Conservation (phyloP, 2,329 filamentous ascomycete genomes). For the Fusarium transvaalense region DNA sequence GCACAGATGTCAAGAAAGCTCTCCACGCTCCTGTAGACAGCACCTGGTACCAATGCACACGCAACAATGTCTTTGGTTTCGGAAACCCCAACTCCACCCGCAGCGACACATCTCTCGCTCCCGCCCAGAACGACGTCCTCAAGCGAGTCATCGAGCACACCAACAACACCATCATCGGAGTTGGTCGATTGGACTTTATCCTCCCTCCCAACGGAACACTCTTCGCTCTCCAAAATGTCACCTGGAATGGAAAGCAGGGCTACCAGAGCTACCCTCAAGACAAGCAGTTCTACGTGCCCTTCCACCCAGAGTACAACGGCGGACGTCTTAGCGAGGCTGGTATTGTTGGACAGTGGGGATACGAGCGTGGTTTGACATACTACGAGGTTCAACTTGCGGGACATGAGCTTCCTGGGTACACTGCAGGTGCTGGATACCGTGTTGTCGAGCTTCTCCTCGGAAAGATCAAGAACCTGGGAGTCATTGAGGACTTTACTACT, state of each 20-base stretch:
- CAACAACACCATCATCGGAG: slow-evolving; percentile 51
- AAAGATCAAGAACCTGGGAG: slow-evolving; percentile 42
- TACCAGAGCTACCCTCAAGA: slow-evolving; percentile 65
- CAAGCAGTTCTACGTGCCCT: slow-evolving; percentile 77
- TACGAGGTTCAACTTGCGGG: slow-evolving; percentile 74
- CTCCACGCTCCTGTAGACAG: slow-evolving; percentile 69
- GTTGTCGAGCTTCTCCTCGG: slow-evolving; percentile 48
- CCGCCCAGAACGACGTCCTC: slow-evolving; percentile 43
- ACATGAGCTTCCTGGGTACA: slow-evolving; percentile 59
- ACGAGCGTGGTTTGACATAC: slow-evolving; percentile 81
- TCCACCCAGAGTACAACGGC: slow-evolving; percentile 59
- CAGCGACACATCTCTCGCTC: slow-evolving; percentile 33
- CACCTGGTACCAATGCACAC: slow-evolving; percentile 48
- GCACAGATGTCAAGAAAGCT: slow-evolving; percentile 75
- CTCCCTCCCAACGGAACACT: slow-evolving; percentile 78
- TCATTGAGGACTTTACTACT: slow-evolving; percentile 41
- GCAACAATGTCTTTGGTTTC: slow-evolving; percentile 44
- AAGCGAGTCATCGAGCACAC: slow-evolving; percentile 50
- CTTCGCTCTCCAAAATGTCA: slow-evolving; percentile 82
- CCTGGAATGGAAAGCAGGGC: slow-evolving; percentile 77
- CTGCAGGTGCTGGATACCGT: slow-evolving; percentile 48
- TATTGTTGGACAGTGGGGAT: slow-evolving; percentile 75
- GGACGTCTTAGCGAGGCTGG: slow-evolving; percentile 70
- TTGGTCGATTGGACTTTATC: slow-evolving; percentile 67
- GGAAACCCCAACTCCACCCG: slow-evolving; percentile 37